Evolutionary conservation across 371 early-diverging fungal species (phyloP), one percentile per base, ranked within the genome.

Genomic region (Nematocida ausubeli): DNA sequence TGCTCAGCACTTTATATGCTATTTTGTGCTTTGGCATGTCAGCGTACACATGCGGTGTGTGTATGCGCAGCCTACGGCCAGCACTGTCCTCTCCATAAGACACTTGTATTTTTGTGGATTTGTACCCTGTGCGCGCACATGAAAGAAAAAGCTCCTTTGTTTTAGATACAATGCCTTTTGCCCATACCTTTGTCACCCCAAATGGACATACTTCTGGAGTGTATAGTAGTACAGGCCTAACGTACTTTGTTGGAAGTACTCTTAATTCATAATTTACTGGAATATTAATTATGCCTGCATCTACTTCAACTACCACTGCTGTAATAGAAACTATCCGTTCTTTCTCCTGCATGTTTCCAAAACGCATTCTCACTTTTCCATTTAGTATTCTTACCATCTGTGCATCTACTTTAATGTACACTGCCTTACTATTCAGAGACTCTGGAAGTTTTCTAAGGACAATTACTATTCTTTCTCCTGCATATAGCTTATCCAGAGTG

Each of bases 31-130:
- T 28, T 12, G 19, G 16, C 2, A 28, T 2, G 14, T 49, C 50
- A 12, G 39, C 42, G 40, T 65, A 54, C 7, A 14, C n/a, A 30
- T 72, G 64, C 6, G 28, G 42, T 16, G 73, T 72, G 14, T 42
- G 14, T 35, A 72, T 37, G 47, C 24, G 32, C 5, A 72, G 14
- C 30, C 16, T 30, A 7, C 49, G 30, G 7, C 58, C 65, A 16
- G 32, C n/a, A 39, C 5, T 66, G 39, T 72, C 73, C 24, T 14
- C 22, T 0, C 71, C 73, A 37, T 24, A 50, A 40, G 66, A 72
- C 24, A 26, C 40, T 35, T 51, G 9, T 19, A 16, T 39, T 39
- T 19, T 39, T 6, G 52, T 16, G 6, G 26, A 7, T 35, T 72
- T 72, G 42, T 63, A 63, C 64, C 64, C 62, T 3, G 12, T 14